Evolutionary conservation across 2,329 filamentous ascomycete species (phyloP).

Genomic region (Tolypocladium album): DNA sequence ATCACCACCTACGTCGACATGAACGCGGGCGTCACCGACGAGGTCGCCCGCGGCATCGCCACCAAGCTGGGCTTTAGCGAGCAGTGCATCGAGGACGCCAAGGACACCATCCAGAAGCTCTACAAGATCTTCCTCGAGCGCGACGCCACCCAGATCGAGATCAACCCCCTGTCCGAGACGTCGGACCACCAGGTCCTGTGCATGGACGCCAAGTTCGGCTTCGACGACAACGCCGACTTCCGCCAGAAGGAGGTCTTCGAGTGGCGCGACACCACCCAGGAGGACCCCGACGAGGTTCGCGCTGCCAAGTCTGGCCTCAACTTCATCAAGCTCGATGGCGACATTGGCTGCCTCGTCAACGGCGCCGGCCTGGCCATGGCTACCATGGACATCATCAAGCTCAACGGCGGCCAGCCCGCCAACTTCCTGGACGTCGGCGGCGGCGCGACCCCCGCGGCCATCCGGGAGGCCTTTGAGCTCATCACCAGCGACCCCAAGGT

Average conservation of each 20-base stretch:
- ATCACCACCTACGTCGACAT: conserved; percentile 90
- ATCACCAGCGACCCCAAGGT: conserved; percentile 99
- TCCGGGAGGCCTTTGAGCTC: conserved; percentile 95
- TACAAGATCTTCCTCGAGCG: conserved; percentile 99
- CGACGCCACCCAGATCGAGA: conserved; percentile 98
- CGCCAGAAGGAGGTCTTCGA: conserved; percentile 92
- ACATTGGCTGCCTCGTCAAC: conserved; percentile 98
- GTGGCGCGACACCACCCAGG: conserved; percentile 89
- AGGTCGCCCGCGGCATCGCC: conserved; percentile 83
- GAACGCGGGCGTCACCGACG: conserved; percentile 88
- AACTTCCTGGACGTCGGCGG: conserved; percentile 99
- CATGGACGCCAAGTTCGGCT: conserved; percentile 98
- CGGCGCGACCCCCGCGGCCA: conserved; percentile 91
- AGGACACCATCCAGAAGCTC: conserved; percentile 94
- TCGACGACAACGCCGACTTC: conserved; percentile 98
- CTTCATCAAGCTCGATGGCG: conserved; percentile 99
- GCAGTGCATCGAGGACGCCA: conserved; percentile 92
- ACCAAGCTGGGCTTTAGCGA: conserved; percentile 93
- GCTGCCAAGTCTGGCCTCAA: conserved; percentile 91
- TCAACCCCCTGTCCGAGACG: conserved; percentile 97
- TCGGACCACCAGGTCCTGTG: conserved; percentile 96
- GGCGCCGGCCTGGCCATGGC: conserved; percentile 98
- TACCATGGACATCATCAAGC: conserved; percentile 99
- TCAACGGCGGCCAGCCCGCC: conserved; percentile 89
- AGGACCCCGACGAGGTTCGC: conserved; percentile 95